These are phyloP conservation scores for Rhododendron simsii DNA, from an alignment of 148 eudicot genomes.

Conservation along the genomic window DNA sequence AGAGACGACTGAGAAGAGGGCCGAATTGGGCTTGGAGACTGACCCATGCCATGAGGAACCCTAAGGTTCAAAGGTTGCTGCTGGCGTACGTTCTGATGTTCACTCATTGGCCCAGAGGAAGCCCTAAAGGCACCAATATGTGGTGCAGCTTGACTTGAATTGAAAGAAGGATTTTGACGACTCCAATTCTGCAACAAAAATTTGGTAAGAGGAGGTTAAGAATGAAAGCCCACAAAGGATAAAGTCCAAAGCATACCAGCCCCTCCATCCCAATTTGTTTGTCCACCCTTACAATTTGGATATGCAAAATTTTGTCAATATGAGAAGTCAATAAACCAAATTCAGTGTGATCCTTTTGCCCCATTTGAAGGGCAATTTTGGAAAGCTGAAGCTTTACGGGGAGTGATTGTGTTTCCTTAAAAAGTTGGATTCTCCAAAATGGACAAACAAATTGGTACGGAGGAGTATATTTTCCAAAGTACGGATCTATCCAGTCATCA, in stretches of 20 bases:
- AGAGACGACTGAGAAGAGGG: conserved; percentile 26
- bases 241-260: not conserved
- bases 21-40: conserved; percentile 38
- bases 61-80: conserved; percentile 27
- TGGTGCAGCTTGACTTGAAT: conserved; percentile 18
- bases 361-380: not conserved
- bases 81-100: conserved; percentile 22
- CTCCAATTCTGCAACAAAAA: not conserved
- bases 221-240: not conserved
- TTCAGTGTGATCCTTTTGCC: not conserved
- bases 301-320: not conserved
- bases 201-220: not conserved
- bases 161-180: conserved; percentile 1
- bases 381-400: not conserved
- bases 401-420: not conserved
- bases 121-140: conserved; percentile 24
- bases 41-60: conserved; percentile 30
- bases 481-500: conserved; percentile 6
- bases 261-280: not conserved
- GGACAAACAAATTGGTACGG: not conserved
- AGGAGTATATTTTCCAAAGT: not conserved
- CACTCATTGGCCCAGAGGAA: conserved; percentile 9
- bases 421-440: not conserved
- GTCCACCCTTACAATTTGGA: not conserved
- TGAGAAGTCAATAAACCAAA: not conserved